Evolutionary conservation across 1,284 basidiomycete species (phyloP), one percentile per base, ranked within the genome.

Genomic region (Apiotrichum veenhuisii): DNA sequence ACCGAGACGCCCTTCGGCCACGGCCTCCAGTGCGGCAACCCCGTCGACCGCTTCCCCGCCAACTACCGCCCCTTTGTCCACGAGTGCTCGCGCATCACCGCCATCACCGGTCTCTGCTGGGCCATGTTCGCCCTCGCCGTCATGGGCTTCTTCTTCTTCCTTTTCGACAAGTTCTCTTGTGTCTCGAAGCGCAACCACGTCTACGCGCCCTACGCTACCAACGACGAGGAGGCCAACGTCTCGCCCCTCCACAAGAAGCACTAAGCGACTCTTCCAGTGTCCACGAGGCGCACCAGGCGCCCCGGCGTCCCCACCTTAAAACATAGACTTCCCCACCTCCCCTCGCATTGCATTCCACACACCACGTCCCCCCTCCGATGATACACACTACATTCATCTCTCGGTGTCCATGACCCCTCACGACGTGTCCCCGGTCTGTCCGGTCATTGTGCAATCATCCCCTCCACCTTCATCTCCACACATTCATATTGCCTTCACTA

Each of bases 1-100:
- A 51, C 66, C n/a, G 46, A 26, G 9, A 72, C 72, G 4, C 72
- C 72, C 34, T 74, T 70, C 62, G 72, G 72, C 18, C 71, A 72
- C 64, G 68, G 67, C 33, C 58, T 69, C 41, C 68, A 71, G 57
- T 74, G 72, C 64, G 58, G 59, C 40, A 66, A 71, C 54, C 61
- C 64, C 36, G 51, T 57, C 46, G 58, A 57, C 17, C 23, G 40
- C 15, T 71, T 74, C 64, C 55, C 68, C 10, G 55, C 38, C 3
- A 52, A 61, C 30, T 74, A 57, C 57, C 59, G 52, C 25, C 64
- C 65, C 11, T 71, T 63, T 57, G 51, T 65, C 36, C 10, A 34
- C 43, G 57, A 70, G 45, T 74, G 72, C 59, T 55, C 63, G 12
- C 56, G 67, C 38, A 57, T 69, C 26, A 68, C 65, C 27, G 66